These are phyloP conservation scores for Ilex paraguariensis DNA, from an alignment of 305 asterid genomes.

Conservation along the genomic window DNA sequence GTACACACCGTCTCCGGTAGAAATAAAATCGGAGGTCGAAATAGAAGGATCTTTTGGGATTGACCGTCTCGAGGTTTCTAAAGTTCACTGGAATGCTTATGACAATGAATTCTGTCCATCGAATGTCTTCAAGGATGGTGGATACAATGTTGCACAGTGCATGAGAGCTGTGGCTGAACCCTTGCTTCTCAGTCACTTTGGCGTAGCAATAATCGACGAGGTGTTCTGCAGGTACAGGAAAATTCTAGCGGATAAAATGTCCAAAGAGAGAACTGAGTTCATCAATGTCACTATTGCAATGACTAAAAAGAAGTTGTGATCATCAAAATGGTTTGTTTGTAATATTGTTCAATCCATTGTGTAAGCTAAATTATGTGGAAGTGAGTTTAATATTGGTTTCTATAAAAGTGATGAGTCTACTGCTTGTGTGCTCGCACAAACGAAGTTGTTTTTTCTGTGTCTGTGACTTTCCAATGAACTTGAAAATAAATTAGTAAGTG, in stretches of 20 bases:
- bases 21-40: conserved; percentile 34
- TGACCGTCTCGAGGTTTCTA: conserved; percentile 28
- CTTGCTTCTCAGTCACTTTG: conserved; percentile 54
- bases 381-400: too few relatives aligned
- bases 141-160: conserved; percentile 43
- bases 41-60: conserved; percentile 49
- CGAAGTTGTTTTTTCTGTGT: too few relatives aligned
- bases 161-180: conserved; percentile 72
- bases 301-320: conserved; percentile 6
- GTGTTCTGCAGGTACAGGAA: conserved; percentile 29
- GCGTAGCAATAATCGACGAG: conserved; percentile 33
- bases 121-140: conserved; percentile 8
- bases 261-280: conserved; percentile 38
- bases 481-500: too few relatives aligned
- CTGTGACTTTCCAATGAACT: too few relatives aligned
- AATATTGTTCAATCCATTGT: too few relatives aligned
- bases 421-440: too few relatives aligned
- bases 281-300: conserved; percentile 43
- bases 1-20: conserved; percentile 29
- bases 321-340: too few relatives aligned
- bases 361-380: too few relatives aligned
- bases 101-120: neutral
- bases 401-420: too few relatives aligned
- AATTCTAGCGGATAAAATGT: conserved; percentile 28
- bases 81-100: conserved; percentile 30